These are phyloP conservation scores for Camelina hispida DNA, from an alignment of 345 rosid species.

Conservation along the genomic window DNA sequence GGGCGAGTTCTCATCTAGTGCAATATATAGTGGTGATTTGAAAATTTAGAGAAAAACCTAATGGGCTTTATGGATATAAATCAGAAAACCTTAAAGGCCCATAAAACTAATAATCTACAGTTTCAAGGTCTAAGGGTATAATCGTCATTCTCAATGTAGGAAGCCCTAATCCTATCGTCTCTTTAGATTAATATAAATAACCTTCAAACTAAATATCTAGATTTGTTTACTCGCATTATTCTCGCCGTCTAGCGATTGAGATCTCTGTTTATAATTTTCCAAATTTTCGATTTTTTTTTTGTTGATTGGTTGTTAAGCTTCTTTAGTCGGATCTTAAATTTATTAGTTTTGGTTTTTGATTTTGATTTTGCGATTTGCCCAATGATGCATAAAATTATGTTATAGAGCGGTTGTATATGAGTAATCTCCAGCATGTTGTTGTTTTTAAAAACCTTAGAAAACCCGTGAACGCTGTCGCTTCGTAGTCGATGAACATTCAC, in stretches of 20 bases:
- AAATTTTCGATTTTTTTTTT: background rate
- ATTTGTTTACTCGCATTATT: background rate
- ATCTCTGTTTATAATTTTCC: background rate
- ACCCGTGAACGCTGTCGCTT: conserved; percentile 13
- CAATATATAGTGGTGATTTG: too few relatives aligned
- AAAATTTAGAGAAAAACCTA: too few relatives aligned
- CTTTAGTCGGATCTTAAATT: background rate
- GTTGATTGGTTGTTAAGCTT: background rate
- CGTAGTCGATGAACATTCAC: conserved; percentile 25
- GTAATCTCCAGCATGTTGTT: conserved; percentile 35
- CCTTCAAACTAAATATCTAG: background rate
- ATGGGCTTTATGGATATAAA: conserved; percentile 18
- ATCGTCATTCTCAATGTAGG: background rate
- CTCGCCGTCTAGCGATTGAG: background rate
- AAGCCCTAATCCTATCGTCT: conserved; percentile 20
- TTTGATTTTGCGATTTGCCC: conserved; percentile 16
- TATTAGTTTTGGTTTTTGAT: background rate
- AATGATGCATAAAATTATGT: conserved; percentile 31
- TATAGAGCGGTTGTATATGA: conserved; percentile 47
- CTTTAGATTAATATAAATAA: background rate
- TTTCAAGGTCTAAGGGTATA: background rate
- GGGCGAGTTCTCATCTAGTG: too few relatives aligned
- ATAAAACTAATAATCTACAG: background rate
- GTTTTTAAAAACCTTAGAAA: background rate
- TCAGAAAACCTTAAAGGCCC: background rate